Evolutionary conservation across 1,139 yeast species (phyloP).

Genomic region (Yamadazyma dushanensis): DNA sequence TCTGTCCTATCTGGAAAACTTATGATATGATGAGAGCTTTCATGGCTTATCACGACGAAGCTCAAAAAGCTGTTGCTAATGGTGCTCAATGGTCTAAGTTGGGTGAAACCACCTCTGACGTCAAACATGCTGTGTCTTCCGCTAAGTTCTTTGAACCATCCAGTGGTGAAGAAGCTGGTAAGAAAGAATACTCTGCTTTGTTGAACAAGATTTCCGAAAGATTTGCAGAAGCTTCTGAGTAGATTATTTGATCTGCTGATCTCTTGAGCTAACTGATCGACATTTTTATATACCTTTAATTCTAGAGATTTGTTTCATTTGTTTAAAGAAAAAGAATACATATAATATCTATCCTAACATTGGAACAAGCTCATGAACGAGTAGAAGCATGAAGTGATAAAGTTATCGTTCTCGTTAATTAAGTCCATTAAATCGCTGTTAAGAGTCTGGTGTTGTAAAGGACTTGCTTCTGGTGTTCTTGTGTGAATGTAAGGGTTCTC

Average conservation of each 20-base stretch:
- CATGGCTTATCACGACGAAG: constrained; percentile 89
- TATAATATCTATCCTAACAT: constrained; percentile 30
- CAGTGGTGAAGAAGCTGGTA: constrained; percentile 78
- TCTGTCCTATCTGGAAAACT: constrained; percentile 99
- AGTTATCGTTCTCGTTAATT: constrained; percentile 21
- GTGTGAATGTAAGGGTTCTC: too few relatives aligned
- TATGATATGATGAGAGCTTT: constrained; percentile 97
- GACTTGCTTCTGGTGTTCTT: constrained; percentile 4
- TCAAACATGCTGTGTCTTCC: constrained; percentile 90
- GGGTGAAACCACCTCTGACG: constrained; percentile 82
- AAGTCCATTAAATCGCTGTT: constrained; percentile 20
- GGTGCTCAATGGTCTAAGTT: constrained; percentile 96
- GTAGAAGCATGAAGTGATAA: constrained; percentile 18
- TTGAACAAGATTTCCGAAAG: constrained; percentile 77
- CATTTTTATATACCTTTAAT: constrained; percentile 3
- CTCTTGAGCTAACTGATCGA: background rate
- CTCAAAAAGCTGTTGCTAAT: constrained; percentile 92
- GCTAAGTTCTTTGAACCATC: constrained; percentile 96
- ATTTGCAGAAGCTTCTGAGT: constrained; percentile 95
- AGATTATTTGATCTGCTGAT: constrained; percentile 20
- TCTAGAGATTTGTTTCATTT: constrained; percentile 5
- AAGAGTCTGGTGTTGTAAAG: constrained; percentile 14
- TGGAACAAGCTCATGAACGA: background rate
- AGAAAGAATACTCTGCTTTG: constrained; percentile 74
- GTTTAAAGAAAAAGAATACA: constrained; percentile 2